Conservation (phyloP, 805 yeast species). For the Lipomyces japonicus region DNA sequence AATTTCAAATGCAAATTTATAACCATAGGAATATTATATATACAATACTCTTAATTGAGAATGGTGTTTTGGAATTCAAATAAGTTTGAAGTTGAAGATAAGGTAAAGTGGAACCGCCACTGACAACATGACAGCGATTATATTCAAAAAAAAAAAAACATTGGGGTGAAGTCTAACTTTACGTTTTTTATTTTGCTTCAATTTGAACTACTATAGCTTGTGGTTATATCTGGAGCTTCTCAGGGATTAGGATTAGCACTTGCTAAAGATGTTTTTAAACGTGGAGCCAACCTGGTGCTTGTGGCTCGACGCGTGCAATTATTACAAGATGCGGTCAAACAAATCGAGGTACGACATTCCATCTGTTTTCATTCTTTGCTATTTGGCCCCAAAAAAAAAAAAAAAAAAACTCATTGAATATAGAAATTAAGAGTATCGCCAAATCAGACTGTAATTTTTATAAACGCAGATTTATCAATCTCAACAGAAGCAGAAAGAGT, state of each 20-base stretch:
- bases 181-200: not conserved
- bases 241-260: slow-evolving; percentile 88
- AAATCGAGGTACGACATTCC: slow-evolving; percentile 37
- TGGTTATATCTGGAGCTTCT: slow-evolving; percentile 86
- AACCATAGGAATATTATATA: no score
- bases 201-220: slow-evolving; percentile 40
- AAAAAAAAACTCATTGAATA: not conserved
- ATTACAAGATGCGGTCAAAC: slow-evolving; percentile 48
- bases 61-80: no score
- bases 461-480: slow-evolving; percentile 62
- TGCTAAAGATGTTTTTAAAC: slow-evolving; percentile 53
- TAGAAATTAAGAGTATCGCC: slow-evolving; percentile 32
- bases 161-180: no score
- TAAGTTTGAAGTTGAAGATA: no score
- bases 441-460: slow-evolving; percentile 42
- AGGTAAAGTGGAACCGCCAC: no score
- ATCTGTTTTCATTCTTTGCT: not conserved
- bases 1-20: no score
- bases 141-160: no score
- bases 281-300: slow-evolving; percentile 63
- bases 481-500: slow-evolving; percentile 49
- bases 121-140: no score
- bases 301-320: slow-evolving; percentile 73
- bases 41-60: no score
- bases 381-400: not conserved